These are phyloP conservation scores for Citrus maxima DNA, from an alignment of 345 rosid species.

Conservation along the genomic window DNA sequence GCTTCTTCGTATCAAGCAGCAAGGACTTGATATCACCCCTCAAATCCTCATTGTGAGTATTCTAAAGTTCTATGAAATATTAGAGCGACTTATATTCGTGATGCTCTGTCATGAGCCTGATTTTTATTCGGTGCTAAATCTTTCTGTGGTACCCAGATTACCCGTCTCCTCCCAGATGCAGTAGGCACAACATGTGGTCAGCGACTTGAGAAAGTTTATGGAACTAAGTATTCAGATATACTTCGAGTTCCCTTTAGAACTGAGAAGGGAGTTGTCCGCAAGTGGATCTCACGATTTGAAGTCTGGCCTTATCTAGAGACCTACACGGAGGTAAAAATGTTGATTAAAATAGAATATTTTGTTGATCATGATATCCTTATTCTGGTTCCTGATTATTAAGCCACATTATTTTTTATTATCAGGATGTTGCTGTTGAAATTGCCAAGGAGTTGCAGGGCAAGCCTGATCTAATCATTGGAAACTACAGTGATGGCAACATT, in stretches of 20 bases:
- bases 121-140: conserved; percentile 12
- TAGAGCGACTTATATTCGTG: not conserved
- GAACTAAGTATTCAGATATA: conserved; percentile 71
- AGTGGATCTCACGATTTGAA: conserved; percentile 94
- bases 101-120: not conserved
- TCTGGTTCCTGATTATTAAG: not conserved
- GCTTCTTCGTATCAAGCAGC: conserved; percentile 85
- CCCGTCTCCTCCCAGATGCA: conserved; percentile 90
- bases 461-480: conserved; percentile 91
- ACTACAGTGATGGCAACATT: conserved; percentile 94
- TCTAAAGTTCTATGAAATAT: not conserved
- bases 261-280: conserved; percentile 74
- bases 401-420: conserved; percentile 8
- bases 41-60: conserved; percentile 76
- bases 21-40: conserved; percentile 85
- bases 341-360: not conserved
- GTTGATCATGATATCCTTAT: not conserved
- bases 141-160: conserved; percentile 43
- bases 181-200: conserved; percentile 91
- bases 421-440: conserved; percentile 85
- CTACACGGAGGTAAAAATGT: conserved; percentile 64
- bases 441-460: conserved; percentile 80
- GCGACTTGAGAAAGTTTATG: conserved; percentile 81
- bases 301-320: conserved; percentile 97
- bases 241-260: conserved; percentile 85